phyloP scores from a whole-genome alignment of 2,329 filamentous ascomycete species.

The Pseudogymnoascus sp. region DNA sequence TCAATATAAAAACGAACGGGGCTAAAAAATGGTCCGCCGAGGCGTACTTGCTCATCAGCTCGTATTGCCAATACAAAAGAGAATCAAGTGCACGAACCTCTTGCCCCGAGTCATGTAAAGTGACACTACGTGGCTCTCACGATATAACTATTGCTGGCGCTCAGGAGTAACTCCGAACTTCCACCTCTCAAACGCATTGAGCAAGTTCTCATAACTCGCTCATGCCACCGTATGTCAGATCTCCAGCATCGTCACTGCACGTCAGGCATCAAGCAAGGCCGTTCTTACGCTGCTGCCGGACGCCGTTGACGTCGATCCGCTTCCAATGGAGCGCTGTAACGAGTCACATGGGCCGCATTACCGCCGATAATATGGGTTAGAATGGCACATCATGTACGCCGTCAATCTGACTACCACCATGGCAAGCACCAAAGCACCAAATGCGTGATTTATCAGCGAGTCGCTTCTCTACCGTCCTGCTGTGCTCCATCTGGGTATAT shows the following conservation, averaged over 20 bases:
- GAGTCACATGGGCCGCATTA: not conserved
- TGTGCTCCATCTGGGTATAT: not conserved
- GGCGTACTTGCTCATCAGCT: not conserved
- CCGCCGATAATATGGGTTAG: not conserved
- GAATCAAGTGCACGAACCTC: not conserved
- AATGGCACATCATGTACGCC: not conserved
- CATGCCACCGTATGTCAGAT: not conserved
- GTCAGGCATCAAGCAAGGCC: not conserved
- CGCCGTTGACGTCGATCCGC: not conserved
- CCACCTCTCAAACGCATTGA: not conserved
- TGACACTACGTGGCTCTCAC: not conserved
- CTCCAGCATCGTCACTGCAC: not conserved
- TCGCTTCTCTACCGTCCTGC: not conserved
- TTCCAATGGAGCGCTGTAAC: not conserved
- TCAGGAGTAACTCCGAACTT: not conserved
- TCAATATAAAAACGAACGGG: not conserved
- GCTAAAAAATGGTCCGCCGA: not conserved
- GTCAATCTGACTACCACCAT: not conserved
- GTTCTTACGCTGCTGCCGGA: not conserved
- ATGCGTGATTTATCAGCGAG: not conserved
- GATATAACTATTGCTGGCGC: not conserved
- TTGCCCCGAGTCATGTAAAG: not conserved
- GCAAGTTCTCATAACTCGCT: not conserved
- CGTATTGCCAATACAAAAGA: not conserved
- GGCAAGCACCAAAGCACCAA: not conserved